These are phyloP conservation scores for Ceratopteris richardii DNA, from an alignment of 75 land plant genomes.

Conservation along the genomic window DNA sequence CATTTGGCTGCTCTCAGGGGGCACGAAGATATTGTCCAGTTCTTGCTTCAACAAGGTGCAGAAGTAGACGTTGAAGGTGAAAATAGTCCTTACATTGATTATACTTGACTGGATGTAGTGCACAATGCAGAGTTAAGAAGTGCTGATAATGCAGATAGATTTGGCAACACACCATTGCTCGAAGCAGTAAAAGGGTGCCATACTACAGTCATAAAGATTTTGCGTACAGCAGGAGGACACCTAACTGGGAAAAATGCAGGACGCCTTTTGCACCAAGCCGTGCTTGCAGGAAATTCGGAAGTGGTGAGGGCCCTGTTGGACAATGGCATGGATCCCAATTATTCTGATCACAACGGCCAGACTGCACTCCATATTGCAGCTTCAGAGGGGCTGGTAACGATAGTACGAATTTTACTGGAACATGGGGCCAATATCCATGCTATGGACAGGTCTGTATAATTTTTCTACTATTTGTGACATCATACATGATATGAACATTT, in stretches of 20 bases:
- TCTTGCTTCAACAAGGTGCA: constrained; percentile 40
- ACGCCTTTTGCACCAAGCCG: constrained; percentile 21
- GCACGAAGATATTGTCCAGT: constrained; percentile 28
- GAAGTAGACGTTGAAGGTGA: constrained; percentile 36
- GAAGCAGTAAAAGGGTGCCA: constrained; percentile 45
- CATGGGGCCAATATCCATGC: constrained; percentile 32
- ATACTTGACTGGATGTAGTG: too few species aligned
- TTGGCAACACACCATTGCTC: constrained; percentile 40
- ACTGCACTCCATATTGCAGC: constrained; percentile 43
- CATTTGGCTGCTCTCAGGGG: constrained; percentile 47
- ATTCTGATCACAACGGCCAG: constrained; percentile 21
- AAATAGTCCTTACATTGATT: too few species aligned
- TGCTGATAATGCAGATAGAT: too few species aligned
- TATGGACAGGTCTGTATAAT: constrained; percentile 37
- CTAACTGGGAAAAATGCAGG: constrained; percentile 25
- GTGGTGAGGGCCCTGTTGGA: constrained; percentile 23
- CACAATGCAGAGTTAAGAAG: too few species aligned
- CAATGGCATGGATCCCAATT: constrained; percentile 35
- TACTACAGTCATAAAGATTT: constrained; percentile 20
- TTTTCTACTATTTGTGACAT: too few species aligned
- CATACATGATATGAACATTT: too few species aligned
- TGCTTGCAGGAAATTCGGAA: constrained; percentile 22
- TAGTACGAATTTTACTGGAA: constrained; percentile 20
- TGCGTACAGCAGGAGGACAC: constrained; percentile 24
- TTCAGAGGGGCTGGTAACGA: constrained; percentile 26